A percentile compares a stretch with the other conserved stretches of the same genome.
phyloP scores from a whole-genome alignment of 768 basidiomycete species.

The Boletellus ananiceps region DNA sequence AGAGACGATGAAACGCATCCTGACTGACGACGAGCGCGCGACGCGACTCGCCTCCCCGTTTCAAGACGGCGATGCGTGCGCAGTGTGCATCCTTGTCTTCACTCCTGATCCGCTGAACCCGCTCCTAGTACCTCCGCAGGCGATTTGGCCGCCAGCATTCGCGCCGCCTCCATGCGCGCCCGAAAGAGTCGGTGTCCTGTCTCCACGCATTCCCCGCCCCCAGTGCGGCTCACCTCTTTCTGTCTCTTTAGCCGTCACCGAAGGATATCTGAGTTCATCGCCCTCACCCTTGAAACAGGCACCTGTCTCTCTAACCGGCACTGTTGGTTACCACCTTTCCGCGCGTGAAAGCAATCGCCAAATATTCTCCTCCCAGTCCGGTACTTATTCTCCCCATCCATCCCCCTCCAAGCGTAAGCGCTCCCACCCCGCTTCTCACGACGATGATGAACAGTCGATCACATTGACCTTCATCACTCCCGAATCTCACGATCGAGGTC shows the following conservation, averaged over 20 bases:
- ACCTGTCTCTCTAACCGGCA: constrained; percentile 18
- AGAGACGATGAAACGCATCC: constrained; percentile 31
- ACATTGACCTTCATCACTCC: constrained; percentile 12
- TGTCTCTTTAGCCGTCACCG: constrained; percentile 46
- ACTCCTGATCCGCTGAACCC: constrained; percentile 8
- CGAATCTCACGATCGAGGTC: constrained; percentile 23
- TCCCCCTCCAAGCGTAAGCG: constrained; percentile 38
- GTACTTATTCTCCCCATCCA: constrained; percentile 28
- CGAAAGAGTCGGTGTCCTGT: constrained; percentile 49
- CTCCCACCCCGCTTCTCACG: constrained; percentile 17
- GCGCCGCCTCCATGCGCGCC: constrained; percentile 53
- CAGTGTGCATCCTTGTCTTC: constrained; percentile 8
- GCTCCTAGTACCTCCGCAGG: constrained; percentile 36
- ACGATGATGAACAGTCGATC: constrained; percentile 19
- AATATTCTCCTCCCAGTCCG: constrained; percentile 37
- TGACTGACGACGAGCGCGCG: constrained; percentile 31
- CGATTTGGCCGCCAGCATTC: constrained; percentile 52
- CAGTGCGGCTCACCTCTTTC: constrained; percentile 28
- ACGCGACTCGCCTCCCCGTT: constrained; percentile 20
- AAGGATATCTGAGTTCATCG: constrained; percentile 54
- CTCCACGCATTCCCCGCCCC: constrained; percentile 15
- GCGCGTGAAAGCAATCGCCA: constrained; percentile 54
- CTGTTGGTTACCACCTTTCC: constrained; percentile 43
- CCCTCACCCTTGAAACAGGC: constrained; percentile 29
- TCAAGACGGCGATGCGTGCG: constrained; percentile 25